Evolutionary conservation across 2,329 filamentous ascomycete genomes (phyloP), one percentile per base, ranked within the genome.

Genomic region (Penicillium sp.): DNA sequence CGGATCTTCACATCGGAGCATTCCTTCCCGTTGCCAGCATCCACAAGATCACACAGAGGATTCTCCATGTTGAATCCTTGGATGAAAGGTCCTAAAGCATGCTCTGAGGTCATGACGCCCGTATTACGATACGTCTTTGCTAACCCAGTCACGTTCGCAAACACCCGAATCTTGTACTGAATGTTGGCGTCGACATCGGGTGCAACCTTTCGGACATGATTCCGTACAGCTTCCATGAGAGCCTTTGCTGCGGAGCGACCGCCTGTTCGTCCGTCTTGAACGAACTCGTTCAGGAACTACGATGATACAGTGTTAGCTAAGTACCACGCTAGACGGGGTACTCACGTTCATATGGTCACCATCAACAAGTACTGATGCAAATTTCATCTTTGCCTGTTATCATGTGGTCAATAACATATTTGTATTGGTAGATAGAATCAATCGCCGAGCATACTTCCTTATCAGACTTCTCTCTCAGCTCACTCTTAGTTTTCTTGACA

Each of bases 11-110:
- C 69, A 61, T 79, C 77, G 1, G 75, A 66, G 47, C 76, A 78
- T 56, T 79, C 76, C 53, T 79, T 79, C 10, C 75, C 75, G 53
- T 73, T 69, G 6, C 76, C 77, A 10, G 73, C 76, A 64, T 79
- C 75, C 24, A 78, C 68, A 54, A 73, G 77, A 39, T 78, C 75
- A 58, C 72, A 77, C 21, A 74, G 53, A 1, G 65, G 52, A 48
- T 72, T 60, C 22, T 68, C 71, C 62, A 73, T 77, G 52, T 79
- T 79, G 65, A 79, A 78, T 0, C 75, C 77, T 19, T 73, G 73
- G 14, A 77, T 68, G 56, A 79, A 79, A 2, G 67, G 61, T 22
- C 63, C 55, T 39, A 79, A 62, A 0, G 60, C 58, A 7, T 60
- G 58, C 4, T 62, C 46, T 10, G 68, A 56, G 10, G 51, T 35